These are phyloP conservation scores for Psophocarpus tetragonolobus DNA, from an alignment of 306 rosid genomes.

Conservation along the genomic window DNA sequence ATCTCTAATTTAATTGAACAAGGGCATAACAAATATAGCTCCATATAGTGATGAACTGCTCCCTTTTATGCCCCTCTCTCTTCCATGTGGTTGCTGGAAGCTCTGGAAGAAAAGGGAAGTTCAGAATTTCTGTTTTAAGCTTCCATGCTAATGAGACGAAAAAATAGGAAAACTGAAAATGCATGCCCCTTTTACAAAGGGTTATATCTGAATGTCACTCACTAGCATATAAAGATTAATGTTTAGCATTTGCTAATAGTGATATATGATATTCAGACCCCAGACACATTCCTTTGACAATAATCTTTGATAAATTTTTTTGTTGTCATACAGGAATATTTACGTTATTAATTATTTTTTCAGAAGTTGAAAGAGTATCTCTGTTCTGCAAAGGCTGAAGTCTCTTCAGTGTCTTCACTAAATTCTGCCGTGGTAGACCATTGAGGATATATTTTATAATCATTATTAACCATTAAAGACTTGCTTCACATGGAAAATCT, in stretches of 20 bases:
- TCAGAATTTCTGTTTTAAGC: not conserved
- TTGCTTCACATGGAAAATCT: conserved; percentile 28
- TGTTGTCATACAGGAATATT: not conserved
- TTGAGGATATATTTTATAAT: not conserved
- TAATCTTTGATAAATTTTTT: not conserved
- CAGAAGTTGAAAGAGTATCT: conserved; percentile 79
- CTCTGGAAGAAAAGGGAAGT: not conserved
- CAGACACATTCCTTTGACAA: not conserved
- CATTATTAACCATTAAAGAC: not conserved
- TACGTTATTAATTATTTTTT: not conserved
- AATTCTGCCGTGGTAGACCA: conserved; percentile 78
- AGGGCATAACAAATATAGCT: not conserved
- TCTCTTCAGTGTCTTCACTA: conserved; percentile 78
- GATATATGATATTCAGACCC: not conserved
- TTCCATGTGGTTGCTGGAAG: not conserved
- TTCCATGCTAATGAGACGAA: not conserved
- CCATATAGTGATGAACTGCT: not conserved
- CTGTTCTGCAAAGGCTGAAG: conserved; percentile 78
- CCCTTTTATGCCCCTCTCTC: not conserved
- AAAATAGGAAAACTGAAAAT: not conserved
- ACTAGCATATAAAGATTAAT: not conserved
- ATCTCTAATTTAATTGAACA: not conserved
- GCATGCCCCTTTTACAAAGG: not conserved
- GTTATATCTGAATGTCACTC: not conserved
- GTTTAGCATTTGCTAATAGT: not conserved